Conservation (phyloP, 441 rosid genomes). For the Pelargonium cotyledonis region DNA sequence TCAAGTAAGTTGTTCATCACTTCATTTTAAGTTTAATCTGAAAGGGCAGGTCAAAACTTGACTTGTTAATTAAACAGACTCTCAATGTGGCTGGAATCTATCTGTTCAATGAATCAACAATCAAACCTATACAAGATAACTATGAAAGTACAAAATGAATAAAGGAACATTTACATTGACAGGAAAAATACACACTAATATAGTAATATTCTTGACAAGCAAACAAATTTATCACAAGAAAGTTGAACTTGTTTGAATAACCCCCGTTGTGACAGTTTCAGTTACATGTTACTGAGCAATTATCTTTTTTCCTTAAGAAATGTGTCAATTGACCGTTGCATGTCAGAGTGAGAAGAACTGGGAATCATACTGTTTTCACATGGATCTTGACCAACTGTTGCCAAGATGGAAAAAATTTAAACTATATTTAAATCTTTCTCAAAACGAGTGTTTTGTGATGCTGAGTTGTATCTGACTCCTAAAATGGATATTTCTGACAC, state of each 20-base stretch:
- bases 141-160: background rate
- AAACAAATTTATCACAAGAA: background rate
- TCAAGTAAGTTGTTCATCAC: background rate
- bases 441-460: background rate
- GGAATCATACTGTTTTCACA: background rate
- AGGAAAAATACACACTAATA: background rate
- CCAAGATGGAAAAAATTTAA: background rate
- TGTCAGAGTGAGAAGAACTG: background rate
- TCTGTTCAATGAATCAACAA: background rate
- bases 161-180: constrained; percentile 4
- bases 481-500: background rate
- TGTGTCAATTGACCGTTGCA: background rate
- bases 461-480: background rate
- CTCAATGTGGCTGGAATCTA: background rate
- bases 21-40: no score
- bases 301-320: background rate
- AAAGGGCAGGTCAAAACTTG: no score
- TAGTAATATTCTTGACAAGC: background rate
- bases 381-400: background rate
- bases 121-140: background rate
- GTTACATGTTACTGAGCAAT: background rate
- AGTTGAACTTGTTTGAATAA: background rate
- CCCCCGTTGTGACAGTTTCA: constrained; percentile 1
- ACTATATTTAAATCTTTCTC: background rate
- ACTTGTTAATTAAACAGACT: background rate